phyloP scores from a whole-genome alignment of 352 stramenopile species.

The Thalassiosira mediterranea region DNA sequence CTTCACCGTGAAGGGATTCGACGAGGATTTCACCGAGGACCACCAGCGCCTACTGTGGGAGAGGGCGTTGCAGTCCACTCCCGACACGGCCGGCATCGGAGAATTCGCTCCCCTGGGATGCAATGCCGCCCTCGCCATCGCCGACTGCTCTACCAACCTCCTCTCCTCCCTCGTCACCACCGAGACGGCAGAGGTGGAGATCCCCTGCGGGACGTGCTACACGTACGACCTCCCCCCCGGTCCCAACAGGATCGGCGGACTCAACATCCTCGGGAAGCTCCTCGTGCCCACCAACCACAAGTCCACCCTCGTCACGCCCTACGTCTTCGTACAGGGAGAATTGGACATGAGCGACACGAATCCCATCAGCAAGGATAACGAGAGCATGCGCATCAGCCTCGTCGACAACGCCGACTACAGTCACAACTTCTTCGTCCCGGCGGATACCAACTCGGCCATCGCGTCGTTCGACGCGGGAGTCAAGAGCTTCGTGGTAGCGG shows the following conservation, averaged over 20 bases:
- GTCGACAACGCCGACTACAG: background rate
- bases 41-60: background rate
- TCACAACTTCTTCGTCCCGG: constrained; percentile 49
- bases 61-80: too few species aligned
- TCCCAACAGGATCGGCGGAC: constrained; percentile 23
- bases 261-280: constrained; percentile 63
- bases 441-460: constrained; percentile 44
- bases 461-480: constrained; percentile 43
- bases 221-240: constrained; percentile 34
- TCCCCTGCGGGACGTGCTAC: constrained; percentile 45
- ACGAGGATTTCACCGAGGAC: background rate
- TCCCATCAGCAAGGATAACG: constrained; percentile 39
- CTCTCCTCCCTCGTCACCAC: constrained; percentile 11
- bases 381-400: constrained; percentile 55
- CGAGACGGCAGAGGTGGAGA: background rate
- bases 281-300: constrained; percentile 51
- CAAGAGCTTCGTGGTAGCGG: constrained; percentile 63
- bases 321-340: constrained; percentile 66
- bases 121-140: constrained; percentile 22
- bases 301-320: constrained; percentile 56
- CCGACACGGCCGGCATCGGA: constrained; percentile 13
- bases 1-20: background rate
- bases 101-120: constrained; percentile 23
- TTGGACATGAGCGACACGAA: constrained; percentile 62
- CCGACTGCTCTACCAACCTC: constrained; percentile 9